These are phyloP conservation scores for Orbilia ellipsospora DNA, from an alignment of 2,329 filamentous ascomycete species.

Conservation along the genomic window DNA sequence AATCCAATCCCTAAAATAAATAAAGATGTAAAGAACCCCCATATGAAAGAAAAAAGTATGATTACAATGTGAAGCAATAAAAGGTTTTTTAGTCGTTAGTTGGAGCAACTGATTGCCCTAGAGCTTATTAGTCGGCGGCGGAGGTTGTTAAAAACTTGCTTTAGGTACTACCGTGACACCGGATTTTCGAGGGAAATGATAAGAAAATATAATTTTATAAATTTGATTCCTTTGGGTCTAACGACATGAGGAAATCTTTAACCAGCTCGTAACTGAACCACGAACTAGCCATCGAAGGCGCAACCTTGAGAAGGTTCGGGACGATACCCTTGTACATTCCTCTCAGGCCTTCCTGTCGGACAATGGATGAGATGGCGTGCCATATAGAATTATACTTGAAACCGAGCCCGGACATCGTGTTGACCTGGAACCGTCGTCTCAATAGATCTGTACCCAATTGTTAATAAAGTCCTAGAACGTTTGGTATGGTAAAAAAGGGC, in stretches of 20 bases:
- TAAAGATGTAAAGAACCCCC: constrained; percentile 8
- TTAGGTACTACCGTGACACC: constrained; percentile 12
- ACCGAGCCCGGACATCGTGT: constrained; percentile 98
- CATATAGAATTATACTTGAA: constrained; percentile 91
- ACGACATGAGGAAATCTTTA: constrained; percentile 80
- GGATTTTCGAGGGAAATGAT: not conserved
- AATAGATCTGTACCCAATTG: constrained; percentile 69
- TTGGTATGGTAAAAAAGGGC: no score
- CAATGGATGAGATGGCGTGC: constrained; percentile 83
- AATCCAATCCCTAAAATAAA: constrained; percentile 9
- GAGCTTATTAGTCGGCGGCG: not conserved
- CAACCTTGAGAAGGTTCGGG: constrained; percentile 95
- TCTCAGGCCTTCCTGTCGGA: constrained; percentile 81
- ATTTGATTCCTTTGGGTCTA: constrained; percentile 64
- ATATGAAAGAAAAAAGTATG: constrained; percentile 19
- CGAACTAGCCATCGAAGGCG: constrained; percentile 97
- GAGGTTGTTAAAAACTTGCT: not conserved
- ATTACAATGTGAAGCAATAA: constrained; percentile 43
- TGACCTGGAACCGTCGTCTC: constrained; percentile 94
- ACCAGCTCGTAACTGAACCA: constrained; percentile 98
- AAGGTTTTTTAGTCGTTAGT: not conserved
- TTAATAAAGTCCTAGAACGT: no score
- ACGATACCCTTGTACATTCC: constrained; percentile 97
- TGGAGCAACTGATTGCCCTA: not conserved
- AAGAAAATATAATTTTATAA: constrained; percentile 16